Evolutionary conservation across 331 rosid genomes (phyloP).

Genomic region (Erythrophleum ivorense): DNA sequence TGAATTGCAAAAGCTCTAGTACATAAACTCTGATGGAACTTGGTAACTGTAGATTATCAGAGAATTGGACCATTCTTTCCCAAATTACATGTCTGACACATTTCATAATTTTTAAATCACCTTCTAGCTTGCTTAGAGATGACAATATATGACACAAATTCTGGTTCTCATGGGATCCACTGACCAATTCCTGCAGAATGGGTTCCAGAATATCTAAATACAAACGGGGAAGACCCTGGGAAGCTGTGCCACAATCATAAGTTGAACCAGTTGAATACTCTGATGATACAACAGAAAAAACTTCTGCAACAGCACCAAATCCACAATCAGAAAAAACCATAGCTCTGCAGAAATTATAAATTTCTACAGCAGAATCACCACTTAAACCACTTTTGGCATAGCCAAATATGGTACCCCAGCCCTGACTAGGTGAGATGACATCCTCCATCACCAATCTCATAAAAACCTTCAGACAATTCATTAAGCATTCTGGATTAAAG

Average conservation of each 20-base stretch:
- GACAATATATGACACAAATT: conserved; percentile 72
- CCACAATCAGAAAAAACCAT: conserved; percentile 96
- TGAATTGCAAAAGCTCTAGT: conserved; percentile 92
- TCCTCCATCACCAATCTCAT: conserved; percentile 90
- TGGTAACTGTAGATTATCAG: conserved; percentile 82
- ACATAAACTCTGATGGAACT: conserved; percentile 84
- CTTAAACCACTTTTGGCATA: conserved; percentile 66
- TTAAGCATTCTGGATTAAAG: conserved; percentile 69
- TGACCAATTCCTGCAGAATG: conserved; percentile 66
- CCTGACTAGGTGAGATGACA: conserved; percentile 88
- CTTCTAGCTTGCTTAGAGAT: conserved; percentile 89
- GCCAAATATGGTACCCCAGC: conserved; percentile 76
- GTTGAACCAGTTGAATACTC: conserved; percentile 51
- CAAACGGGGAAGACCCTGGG: conserved; percentile 73
- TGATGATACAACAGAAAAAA: conserved; percentile 67
- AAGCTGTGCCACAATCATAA: conserved; percentile 45
- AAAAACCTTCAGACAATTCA: conserved; percentile 71
- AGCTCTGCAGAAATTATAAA: conserved; percentile 71
- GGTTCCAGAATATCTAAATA: conserved; percentile 76
- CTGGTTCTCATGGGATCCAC: conserved; percentile 69
- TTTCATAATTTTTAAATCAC: conserved; percentile 70
- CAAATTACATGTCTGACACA: conserved; percentile 78
- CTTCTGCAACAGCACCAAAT: conserved; percentile 79
- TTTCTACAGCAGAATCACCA: conserved; percentile 64
- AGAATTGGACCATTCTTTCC: conserved; percentile 88